Conservation (phyloP, 2,329 filamentous ascomycete genomes). For the Penicillium hordei region DNA sequence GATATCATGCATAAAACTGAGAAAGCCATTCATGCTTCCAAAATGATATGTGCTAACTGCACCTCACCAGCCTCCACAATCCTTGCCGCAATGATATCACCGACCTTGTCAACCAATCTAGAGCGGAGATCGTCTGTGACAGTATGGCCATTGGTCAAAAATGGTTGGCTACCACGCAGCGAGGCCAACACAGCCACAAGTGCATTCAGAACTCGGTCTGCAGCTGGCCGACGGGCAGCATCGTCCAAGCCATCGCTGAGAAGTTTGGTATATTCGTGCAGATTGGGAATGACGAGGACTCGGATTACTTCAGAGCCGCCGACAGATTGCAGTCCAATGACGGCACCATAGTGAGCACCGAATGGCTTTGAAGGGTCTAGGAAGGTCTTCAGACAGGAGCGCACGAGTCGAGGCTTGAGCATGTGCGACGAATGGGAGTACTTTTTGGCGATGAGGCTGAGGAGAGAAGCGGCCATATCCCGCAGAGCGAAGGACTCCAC, state of each 20-base stretch:
- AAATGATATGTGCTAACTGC: constrained; percentile 41
- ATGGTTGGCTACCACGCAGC: constrained; percentile 50
- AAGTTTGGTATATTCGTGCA: constrained; percentile 63
- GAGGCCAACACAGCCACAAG: constrained; percentile 57
- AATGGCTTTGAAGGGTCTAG: constrained; percentile 81
- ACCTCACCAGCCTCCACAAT: constrained; percentile 45
- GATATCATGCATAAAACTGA: constrained; percentile 3
- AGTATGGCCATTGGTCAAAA: constrained; percentile 43
- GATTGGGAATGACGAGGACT: constrained; percentile 64
- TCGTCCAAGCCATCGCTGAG: constrained; percentile 56
- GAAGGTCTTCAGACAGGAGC: constrained; percentile 91
- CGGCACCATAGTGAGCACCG: constrained; percentile 83
- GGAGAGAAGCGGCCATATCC: constrained; percentile 77
- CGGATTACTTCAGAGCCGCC: constrained; percentile 68
- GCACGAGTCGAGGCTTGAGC: constrained; percentile 80
- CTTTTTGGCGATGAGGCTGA: constrained; percentile 75
- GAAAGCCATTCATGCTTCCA: constrained; percentile 27
- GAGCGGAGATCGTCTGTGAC: constrained; percentile 40
- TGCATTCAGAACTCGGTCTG: constrained; percentile 59
- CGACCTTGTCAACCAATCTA: constrained; percentile 42
- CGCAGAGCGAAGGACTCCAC: constrained; percentile 73
- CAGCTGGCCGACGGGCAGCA: constrained; percentile 55
- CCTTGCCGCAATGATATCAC: constrained; percentile 42
- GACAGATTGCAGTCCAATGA: constrained; percentile 75
- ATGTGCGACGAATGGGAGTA: constrained; percentile 79